Conservation (phyloP, 805 yeast species). For the Candida insectorum region DNA sequence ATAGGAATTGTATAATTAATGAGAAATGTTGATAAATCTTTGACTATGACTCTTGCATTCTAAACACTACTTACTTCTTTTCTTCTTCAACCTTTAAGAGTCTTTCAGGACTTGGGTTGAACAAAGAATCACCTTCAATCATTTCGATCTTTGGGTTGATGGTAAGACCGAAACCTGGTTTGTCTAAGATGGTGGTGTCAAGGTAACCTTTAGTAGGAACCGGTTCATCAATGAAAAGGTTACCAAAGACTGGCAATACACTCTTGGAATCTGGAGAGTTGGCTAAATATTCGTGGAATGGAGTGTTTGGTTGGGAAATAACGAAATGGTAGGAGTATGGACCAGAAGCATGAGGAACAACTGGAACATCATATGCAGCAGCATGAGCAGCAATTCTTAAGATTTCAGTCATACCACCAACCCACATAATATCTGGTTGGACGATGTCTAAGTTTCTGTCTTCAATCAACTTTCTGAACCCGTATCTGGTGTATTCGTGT, state of each 20-base stretch:
- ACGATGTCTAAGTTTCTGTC: constrained; percentile 46
- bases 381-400: constrained; percentile 47
- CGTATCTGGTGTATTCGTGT: constrained; percentile 50
- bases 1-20: too few species aligned
- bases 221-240: constrained; percentile 44
- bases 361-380: constrained; percentile 51
- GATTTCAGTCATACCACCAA: constrained; percentile 49
- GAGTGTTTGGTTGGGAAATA: constrained; percentile 47
- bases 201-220: constrained; percentile 44
- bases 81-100: constrained; percentile 22
- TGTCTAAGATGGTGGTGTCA: constrained; percentile 37
- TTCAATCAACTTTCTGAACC: constrained; percentile 49
- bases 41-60: too few species aligned
- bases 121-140: constrained; percentile 36
- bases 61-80: constrained; percentile 1
- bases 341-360: constrained; percentile 54
- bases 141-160: constrained; percentile 41
- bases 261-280: constrained; percentile 46
- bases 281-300: constrained; percentile 51
- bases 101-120: constrained; percentile 39
- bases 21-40: too few species aligned
- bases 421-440: constrained; percentile 56
- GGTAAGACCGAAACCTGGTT: constrained; percentile 50
- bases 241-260: constrained; percentile 47
- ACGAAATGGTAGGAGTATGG: constrained; percentile 52